phyloP scores from a whole-genome alignment of 805 yeast genomes.

The Metschnikowia koreensis region DNA sequence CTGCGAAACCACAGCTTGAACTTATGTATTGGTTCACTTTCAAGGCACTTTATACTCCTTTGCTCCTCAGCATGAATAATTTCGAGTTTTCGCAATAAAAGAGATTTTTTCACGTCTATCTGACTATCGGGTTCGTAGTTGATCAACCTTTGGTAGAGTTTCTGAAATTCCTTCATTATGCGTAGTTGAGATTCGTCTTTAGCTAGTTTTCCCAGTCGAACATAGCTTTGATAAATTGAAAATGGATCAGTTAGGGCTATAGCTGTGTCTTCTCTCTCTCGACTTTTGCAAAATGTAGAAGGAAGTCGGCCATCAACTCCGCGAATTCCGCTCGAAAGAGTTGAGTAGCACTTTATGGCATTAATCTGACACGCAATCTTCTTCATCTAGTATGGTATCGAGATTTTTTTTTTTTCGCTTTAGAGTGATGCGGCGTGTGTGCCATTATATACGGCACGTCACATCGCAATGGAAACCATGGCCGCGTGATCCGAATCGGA shows the following conservation, averaged over 20 bases:
- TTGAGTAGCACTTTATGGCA: background rate
- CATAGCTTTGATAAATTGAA: slow-evolving; percentile 51
- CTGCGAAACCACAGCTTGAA: slow-evolving; percentile 23
- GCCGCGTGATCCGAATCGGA: slow-evolving; percentile 3
- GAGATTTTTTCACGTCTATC: slow-evolving; percentile 42
- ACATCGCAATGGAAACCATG: background rate
- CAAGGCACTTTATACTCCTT: slow-evolving; percentile 18
- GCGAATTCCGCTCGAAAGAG: slow-evolving; percentile 28
- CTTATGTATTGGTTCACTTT: slow-evolving; percentile 6
- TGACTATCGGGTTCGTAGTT: slow-evolving; percentile 59
- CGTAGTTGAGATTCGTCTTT: slow-evolving; percentile 62
- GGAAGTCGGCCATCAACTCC: slow-evolving; percentile 42
- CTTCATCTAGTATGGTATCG: background rate
- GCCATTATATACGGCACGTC: background rate
- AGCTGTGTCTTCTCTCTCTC: background rate
- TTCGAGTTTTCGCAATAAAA: slow-evolving; percentile 34
- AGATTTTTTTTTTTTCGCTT: too few relatives aligned
- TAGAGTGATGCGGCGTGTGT: too few relatives aligned
- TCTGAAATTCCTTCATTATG: slow-evolving; percentile 61
- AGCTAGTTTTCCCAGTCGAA: slow-evolving; percentile 49
- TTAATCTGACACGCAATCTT: background rate
- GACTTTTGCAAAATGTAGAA: background rate
- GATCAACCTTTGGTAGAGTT: slow-evolving; percentile 52
- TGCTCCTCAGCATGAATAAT: slow-evolving; percentile 29
- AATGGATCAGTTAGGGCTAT: slow-evolving; percentile 63